These are phyloP conservation scores for Beta lomatogona DNA, from an alignment of 179 eudicot species.

Conservation along the genomic window DNA sequence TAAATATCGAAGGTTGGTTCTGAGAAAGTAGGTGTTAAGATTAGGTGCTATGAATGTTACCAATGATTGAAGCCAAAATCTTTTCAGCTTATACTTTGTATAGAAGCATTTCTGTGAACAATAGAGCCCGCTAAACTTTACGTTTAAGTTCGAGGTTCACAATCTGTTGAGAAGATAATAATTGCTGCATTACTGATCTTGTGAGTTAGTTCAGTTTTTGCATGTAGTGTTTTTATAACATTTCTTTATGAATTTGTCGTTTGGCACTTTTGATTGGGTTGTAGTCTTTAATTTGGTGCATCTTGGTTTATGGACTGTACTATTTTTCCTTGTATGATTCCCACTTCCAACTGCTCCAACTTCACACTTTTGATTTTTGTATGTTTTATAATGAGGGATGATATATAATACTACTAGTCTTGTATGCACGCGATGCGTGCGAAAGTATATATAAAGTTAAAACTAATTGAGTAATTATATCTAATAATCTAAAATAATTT, in stretches of 20 bases:
- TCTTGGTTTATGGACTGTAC: too few relatives aligned
- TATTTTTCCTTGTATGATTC: too few relatives aligned
- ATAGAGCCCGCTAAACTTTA: constrained; percentile 13
- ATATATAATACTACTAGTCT: too few relatives aligned
- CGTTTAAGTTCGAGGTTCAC: constrained; percentile 18
- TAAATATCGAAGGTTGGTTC: constrained; percentile 2
- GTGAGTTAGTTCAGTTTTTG: background rate
- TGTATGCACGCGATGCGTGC: too few relatives aligned
- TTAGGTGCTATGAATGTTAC: constrained; percentile 5
- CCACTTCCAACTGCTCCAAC: too few relatives aligned
- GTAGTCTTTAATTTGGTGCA: background rate
- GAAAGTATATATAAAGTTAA: too few relatives aligned
- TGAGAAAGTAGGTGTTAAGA: background rate
- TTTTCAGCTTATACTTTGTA: background rate
- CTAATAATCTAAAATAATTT: too few relatives aligned
- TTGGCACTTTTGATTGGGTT: background rate
- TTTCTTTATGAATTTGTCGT: too few relatives aligned
- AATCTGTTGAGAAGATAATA: background rate
- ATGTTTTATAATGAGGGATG: too few relatives aligned
- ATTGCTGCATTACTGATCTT: background rate
- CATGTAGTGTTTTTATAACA: background rate
- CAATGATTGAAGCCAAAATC: background rate
- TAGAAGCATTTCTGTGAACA: constrained; percentile 5
- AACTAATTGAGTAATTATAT: too few relatives aligned
- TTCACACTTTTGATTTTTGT: too few relatives aligned